Conservation (phyloP, 495 filamentous ascomycete species). For the Penicillium maclennaniae region DNA sequence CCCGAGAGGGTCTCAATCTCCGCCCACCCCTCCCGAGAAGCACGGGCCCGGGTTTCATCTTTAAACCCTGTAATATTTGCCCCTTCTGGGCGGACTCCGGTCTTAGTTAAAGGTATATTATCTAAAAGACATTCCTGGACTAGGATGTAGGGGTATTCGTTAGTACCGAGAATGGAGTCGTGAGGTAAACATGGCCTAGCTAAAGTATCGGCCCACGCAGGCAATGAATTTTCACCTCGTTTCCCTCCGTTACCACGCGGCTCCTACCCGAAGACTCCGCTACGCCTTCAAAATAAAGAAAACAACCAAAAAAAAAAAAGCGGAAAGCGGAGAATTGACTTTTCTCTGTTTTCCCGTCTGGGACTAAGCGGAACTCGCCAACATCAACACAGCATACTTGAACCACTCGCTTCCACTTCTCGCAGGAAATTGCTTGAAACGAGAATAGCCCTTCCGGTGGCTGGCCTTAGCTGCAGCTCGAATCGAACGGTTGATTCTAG, state of each 20-base stretch:
- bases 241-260: slow-evolving; percentile 24
- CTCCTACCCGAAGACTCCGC: slow-evolving; percentile 22
- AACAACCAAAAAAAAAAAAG: too few species aligned
- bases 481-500: not conserved
- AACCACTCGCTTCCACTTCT: not conserved
- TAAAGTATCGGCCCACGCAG: not conserved
- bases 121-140: too few species aligned
- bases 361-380: not conserved
- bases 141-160: too few species aligned
- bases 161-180: not conserved
- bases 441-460: not conserved
- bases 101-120: too few species aligned
- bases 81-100: not conserved
- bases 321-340: slow-evolving; percentile 20
- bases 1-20: slow-evolving; percentile 4
- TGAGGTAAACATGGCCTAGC: not conserved
- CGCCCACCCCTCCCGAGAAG: slow-evolving; percentile 22
- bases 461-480: not conserved
- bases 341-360: slow-evolving; percentile 6
- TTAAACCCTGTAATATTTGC: not conserved
- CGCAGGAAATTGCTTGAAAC: not conserved
- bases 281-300: not conserved
- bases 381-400: not conserved
- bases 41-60: slow-evolving; percentile 33
- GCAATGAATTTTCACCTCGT: not conserved